Base-by-base conservation (phyloP, 768 basidiomycete species). In the Collybia mongolica region DNA sequence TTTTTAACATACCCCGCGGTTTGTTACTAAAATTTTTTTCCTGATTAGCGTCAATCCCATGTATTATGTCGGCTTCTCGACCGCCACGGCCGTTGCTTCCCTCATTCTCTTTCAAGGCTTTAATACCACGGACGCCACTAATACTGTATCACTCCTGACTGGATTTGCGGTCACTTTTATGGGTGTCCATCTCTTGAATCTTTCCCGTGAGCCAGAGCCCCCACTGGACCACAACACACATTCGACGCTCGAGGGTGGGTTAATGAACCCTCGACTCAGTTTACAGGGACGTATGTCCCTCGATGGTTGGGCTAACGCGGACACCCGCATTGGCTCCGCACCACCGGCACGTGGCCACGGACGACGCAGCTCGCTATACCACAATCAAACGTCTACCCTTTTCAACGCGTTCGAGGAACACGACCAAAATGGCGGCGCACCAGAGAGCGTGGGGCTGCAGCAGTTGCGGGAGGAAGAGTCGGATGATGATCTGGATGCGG, bases 21-120 rank as follows among this genome's bases (percentile, higher is more conserved):
- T 38, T 26, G 39, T 24, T 8, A 53, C 35, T 19, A 15, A 24
- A 35, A 26, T 26, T 7, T 4, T 26, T 23, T 49, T 19, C 43
- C 44, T 15, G 41, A 29, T 24, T 56, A 96, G 93, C 43, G 95
- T 98, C 45, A 98, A 98, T 66, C 96, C 95, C 0, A 88, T 97
- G 76, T 98, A 98, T 71, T 98, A 94, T 62, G 96, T 98, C 67
- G 88, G 91, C 66, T 99, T 99, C 73, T 92, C 93, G 15, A 90
- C 90, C 2, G 87, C 88, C 4, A 98, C 95, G 41, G 88, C 96
- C 62, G 76, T 97, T 38, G 93, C 97, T 0, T 97, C 93, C 53
- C 80, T 97, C 52, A 96, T 99, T 60, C 81, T 99, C 54, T 98
- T 98, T 80, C 90, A 94, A 74, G 97, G 97, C 0, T 89, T 98